Conservation (phyloP, 768 basidiomycete genomes). For the Boletus reticulatus region DNA sequence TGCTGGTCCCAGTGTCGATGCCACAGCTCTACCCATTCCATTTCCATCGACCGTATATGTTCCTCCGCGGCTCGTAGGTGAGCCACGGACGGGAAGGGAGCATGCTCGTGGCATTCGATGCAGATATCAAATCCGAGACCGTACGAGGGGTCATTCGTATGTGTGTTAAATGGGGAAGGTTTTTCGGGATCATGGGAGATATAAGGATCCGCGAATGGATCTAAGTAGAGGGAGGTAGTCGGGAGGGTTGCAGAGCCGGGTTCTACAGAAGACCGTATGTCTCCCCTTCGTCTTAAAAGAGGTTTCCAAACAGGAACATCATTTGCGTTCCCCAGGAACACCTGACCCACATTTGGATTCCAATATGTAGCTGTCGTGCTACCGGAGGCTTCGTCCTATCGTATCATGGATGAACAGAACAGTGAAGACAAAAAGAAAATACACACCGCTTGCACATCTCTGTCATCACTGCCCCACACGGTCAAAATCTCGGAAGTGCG, state of each 20-base stretch:
- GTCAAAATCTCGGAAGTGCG: conserved; percentile 76
- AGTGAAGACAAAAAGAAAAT: neutral
- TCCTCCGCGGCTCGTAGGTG: conserved; percentile 76
- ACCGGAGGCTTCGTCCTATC: conserved; percentile 24
- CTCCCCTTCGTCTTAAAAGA: conserved; percentile 14
- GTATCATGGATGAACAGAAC: conserved; percentile 1
- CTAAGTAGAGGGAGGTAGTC: conserved; percentile 7
- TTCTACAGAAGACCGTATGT: neutral
- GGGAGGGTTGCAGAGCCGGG: neutral
- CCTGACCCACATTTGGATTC: conserved; percentile 61
- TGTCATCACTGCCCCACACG: conserved; percentile 28
- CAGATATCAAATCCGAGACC: conserved; percentile 81
- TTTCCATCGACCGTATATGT: conserved; percentile 64
- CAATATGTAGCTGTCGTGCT: conserved; percentile 43
- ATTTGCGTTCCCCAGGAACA: conserved; percentile 79
- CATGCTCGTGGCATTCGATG: conserved; percentile 83
- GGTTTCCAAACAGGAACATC: conserved; percentile 62
- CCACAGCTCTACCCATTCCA: conserved; percentile 56
- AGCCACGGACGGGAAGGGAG: conserved; percentile 65
- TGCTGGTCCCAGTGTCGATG: conserved; percentile 23
- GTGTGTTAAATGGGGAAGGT: conserved; percentile 35
- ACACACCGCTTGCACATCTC: conserved; percentile 10
- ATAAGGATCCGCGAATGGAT: conserved; percentile 17
- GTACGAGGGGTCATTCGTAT: conserved; percentile 41
- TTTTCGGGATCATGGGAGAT: conserved; percentile 12